Conservation (phyloP, 169 alveolate species). For the Cryptosporidium sp. region DNA sequence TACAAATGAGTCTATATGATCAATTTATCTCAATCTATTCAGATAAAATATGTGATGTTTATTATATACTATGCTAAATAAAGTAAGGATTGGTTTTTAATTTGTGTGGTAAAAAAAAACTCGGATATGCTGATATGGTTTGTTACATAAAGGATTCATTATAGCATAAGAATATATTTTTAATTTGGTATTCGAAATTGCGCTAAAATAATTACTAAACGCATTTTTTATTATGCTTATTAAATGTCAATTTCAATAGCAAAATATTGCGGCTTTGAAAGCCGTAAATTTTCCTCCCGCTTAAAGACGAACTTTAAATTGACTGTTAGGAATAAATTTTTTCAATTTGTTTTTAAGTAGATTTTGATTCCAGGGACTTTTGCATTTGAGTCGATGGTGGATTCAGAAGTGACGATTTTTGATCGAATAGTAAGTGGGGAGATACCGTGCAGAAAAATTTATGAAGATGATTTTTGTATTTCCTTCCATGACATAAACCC, state of each 20-base stretch:
- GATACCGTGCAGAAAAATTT: slow-evolving; percentile 82
- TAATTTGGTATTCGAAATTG: too few relatives aligned
- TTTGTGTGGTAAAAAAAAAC: not conserved
- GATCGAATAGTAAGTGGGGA: slow-evolving; percentile 83
- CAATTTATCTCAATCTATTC: not conserved
- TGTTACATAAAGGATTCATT: not conserved
- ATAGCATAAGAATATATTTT: too few relatives aligned
- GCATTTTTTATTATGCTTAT: too few relatives aligned
- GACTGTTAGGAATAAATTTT: not conserved
- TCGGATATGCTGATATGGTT: not conserved
- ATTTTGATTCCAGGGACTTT: not conserved
- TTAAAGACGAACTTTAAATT: not conserved
- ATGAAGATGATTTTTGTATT: slow-evolving; percentile 87
- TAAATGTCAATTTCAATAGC: not conserved
- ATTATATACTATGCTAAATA: not conserved
- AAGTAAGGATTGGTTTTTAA: not conserved
- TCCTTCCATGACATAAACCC: slow-evolving; percentile 94
- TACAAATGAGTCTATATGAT: slow-evolving; percentile 2
- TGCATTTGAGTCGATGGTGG: not conserved
- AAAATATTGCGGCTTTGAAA: not conserved
- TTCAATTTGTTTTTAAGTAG: not conserved
- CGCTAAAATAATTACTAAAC: not conserved
- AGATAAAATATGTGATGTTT: not conserved
- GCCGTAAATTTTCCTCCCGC: not conserved
- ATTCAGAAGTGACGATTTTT: slow-evolving; percentile 80